Percentiles rank a stretch among this genome's conserved stretches.
Conservation (phyloP, 805 yeast genomes). For the Deakozyma indianensis region DNA sequence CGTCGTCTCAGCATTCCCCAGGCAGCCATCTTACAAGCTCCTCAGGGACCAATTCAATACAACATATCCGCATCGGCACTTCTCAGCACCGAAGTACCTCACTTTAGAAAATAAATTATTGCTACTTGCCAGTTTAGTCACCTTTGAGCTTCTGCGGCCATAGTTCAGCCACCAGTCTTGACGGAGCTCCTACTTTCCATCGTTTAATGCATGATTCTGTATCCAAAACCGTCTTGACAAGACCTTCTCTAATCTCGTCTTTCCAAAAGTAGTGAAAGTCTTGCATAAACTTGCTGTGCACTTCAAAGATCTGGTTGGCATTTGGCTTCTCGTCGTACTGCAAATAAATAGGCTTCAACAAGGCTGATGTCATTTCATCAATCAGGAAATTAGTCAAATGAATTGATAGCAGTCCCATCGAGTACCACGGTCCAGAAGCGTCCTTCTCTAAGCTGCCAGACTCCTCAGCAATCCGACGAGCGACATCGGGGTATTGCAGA, state of each 20-base stretch:
- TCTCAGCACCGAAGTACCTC: not conserved
- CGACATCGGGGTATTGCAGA: slow-evolving; percentile 5
- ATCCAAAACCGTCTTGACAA: slow-evolving; percentile 15
- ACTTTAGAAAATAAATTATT: not conserved
- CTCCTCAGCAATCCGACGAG: slow-evolving; percentile 9
- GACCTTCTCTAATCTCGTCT: slow-evolving; percentile 7
- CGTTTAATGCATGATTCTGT: slow-evolving; percentile 11
- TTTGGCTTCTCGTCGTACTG: not conserved
- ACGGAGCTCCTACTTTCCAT: not conserved
- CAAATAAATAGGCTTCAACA: slow-evolving; percentile 6
- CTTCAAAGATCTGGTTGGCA: slow-evolving; percentile 2
- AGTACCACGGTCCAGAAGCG: slow-evolving; percentile 17
- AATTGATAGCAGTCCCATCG: slow-evolving; percentile 21
- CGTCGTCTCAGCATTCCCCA: not conserved
- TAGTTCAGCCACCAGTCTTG: not conserved
- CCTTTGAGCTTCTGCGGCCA: not conserved
- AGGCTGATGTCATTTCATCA: slow-evolving; percentile 3
- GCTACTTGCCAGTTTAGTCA: not conserved
- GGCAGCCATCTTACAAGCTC: not conserved
- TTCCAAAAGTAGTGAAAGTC: slow-evolving; percentile 17
- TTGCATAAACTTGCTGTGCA: slow-evolving; percentile 11
- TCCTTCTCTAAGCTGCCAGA: slow-evolving; percentile 13
- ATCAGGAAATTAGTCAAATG: slow-evolving; percentile 12
- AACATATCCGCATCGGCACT: not conserved
- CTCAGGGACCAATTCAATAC: not conserved